A percentile compares a stretch with the other conserved stretches of the same genome.
Conservation (phyloP, 768 basidiomycete genomes). For the Lanmaoa pseudosensibilis region DNA sequence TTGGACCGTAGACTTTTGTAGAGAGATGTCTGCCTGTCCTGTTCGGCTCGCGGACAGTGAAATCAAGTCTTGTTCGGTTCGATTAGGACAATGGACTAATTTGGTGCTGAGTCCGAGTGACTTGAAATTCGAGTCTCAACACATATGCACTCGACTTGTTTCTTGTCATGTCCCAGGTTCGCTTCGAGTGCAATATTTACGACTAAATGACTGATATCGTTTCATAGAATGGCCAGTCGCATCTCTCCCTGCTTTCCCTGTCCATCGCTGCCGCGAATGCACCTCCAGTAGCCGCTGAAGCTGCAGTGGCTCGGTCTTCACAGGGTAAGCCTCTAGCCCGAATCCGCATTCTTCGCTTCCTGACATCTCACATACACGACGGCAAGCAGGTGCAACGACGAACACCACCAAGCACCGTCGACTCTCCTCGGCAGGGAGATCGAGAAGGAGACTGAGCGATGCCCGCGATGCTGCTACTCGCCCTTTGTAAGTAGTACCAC, state of each 20-base stretch:
- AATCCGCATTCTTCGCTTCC: neutral
- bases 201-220: neutral
- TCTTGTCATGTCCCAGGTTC: slow-evolving; percentile 25
- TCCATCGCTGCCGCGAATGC: slow-evolving; percentile 60
- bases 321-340: slow-evolving; percentile 15
- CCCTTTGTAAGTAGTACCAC: slow-evolving; percentile 58
- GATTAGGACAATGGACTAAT: slow-evolving; percentile 17
- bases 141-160: slow-evolving; percentile 7
- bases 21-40: neutral
- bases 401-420: slow-evolving; percentile 61
- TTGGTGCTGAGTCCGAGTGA: slow-evolving; percentile 23
- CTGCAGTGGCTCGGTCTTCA: slow-evolving; percentile 12
- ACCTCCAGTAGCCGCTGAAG: slow-evolving; percentile 42
- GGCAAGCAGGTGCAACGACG: slow-evolving; percentile 19
- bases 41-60: neutral
- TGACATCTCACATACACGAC: neutral
- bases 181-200: neutral
- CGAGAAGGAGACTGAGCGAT: slow-evolving; percentile 72
- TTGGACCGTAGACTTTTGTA: too few species aligned
- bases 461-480: slow-evolving; percentile 75
- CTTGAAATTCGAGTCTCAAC: slow-evolving; percentile 21
- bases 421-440: slow-evolving; percentile 68
- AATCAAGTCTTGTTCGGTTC: slow-evolving; percentile 12
- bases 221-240: slow-evolving; percentile 12
- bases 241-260: slow-evolving; percentile 61